phyloP scores from a whole-genome alignment of 2,329 filamentous ascomycete genomes.

The Teratosphaeria viscida region DNA sequence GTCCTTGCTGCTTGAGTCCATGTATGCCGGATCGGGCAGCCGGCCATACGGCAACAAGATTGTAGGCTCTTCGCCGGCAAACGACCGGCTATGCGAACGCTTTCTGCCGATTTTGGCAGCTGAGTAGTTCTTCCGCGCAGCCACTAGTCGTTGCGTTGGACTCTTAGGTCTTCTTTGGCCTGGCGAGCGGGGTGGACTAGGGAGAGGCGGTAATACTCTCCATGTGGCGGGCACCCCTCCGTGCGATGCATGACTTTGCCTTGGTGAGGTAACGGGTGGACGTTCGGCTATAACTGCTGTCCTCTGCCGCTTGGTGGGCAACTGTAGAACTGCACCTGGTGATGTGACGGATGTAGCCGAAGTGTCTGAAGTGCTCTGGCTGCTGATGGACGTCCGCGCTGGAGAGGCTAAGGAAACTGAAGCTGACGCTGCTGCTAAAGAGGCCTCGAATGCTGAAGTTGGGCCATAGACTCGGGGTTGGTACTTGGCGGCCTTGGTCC shows the following conservation, averaged over 20 bases:
- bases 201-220: not conserved
- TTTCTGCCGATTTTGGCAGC: slow-evolving; percentile 6
- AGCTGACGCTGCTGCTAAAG: not conserved
- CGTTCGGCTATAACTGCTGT: not conserved
- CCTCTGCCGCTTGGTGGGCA: not conserved
- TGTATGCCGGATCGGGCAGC: slow-evolving; percentile 6
- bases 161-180: not conserved
- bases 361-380: not conserved
- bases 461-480: not conserved
- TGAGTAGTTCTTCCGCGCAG: not conserved
- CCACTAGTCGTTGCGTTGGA: not conserved
- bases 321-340: not conserved
- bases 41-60: not conserved
- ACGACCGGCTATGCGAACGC: not conserved
- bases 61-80: not conserved
- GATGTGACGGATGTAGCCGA: not conserved
- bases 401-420: not conserved
- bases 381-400: not conserved
- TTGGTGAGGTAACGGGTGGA: not conserved
- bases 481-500: slow-evolving; percentile 1
- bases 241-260: not conserved
- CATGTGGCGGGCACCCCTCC: not conserved
- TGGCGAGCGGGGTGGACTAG: not conserved
- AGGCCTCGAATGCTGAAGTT: not conserved
- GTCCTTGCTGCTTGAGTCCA: slow-evolving; percentile 12